Conservation (phyloP, 257 asterid species). For the Scutellaria minor region DNA sequence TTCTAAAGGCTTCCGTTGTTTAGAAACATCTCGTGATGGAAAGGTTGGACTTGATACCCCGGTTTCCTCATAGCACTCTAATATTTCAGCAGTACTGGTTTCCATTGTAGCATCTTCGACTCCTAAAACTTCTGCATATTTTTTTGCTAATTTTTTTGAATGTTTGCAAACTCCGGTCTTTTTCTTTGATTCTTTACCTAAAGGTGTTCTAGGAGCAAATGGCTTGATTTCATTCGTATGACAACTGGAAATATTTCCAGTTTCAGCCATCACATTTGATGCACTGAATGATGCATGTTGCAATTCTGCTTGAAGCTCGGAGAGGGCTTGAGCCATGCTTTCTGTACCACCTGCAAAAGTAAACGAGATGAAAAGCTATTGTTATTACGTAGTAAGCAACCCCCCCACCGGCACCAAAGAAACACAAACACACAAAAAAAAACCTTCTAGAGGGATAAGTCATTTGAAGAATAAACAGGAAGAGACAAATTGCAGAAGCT, state of each 20-base stretch:
- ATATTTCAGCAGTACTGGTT: slow-evolving; percentile 18
- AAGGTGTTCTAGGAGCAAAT: slow-evolving; percentile 63
- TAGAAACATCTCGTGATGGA: too few relatives aligned
- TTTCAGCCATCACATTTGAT: slow-evolving; percentile 30
- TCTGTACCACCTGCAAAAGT: too few relatives aligned
- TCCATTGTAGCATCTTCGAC: slow-evolving; percentile 33
- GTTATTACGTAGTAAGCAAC: too few relatives aligned
- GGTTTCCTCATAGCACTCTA: slow-evolving; percentile 31
- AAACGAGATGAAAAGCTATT: too few relatives aligned
- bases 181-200: slow-evolving; percentile 58
- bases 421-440: too few relatives aligned
- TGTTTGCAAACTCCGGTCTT: slow-evolving; percentile 33
- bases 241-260: slow-evolving; percentile 33
- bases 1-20: too few relatives aligned
- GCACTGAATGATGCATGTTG: slow-evolving; percentile 36
- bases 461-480: too few relatives aligned
- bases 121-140: slow-evolving; percentile 30
- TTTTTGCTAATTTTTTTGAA: slow-evolving; percentile 35
- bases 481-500: too few relatives aligned
- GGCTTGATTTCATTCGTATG: slow-evolving; percentile 34
- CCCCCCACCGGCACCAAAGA: too few relatives aligned
- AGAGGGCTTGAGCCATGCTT: too few relatives aligned
- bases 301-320: slow-evolving; percentile 79
- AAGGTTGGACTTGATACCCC: slow-evolving; percentile 12
- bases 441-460: too few relatives aligned